Evolutionary conservation across 768 basidiomycete genomes (phyloP), one percentile per base, ranked within the genome.

Genomic region (Lentinus brumalis): DNA sequence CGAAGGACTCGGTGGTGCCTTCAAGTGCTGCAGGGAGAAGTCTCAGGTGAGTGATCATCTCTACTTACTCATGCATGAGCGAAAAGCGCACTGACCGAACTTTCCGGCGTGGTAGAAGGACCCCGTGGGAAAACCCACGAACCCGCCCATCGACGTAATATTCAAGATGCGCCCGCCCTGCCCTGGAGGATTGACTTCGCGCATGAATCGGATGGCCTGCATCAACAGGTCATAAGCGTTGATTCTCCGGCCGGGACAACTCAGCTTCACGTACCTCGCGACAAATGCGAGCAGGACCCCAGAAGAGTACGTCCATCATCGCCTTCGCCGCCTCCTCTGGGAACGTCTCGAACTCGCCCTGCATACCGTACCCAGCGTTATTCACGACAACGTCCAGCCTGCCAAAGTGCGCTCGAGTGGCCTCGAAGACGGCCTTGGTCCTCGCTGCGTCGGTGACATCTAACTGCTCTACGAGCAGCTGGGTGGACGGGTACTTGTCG

Each of bases 241-340:
- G 2, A 30, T 4, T 38, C 12, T 35, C 14, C 12, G 14, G n/a
- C 5, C 50, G 10, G 16, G 41, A 7, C 49, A 38, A 16, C 53
- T 29, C 1, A 12, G 66, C 54, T 32, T 46, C 47, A 44, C 66
- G 51, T 26, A 76, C 79, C 71, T 76, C 69, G 54, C 63, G 74
- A 35, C 67, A 73, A 41, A 81, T 70, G 57, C 76, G 64, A 2
- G 74, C 78, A 1, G 78, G 75, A 1, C 78, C 80, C 78, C 80
- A 80, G 52, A 80, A 82, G 50, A 76, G 69, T 38, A 74, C 71
- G 57, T 81, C 81, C 31, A 81, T 76, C 16, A 75, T 50, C 11
- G 56, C 39, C 8, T 76, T 69, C 1, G 78, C 79, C 32, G 56
- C 70, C 9, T 70, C 66, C 5, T 76, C 76, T 1, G 73, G 59